Conservation (phyloP, 257 asterid species). For the Hygrophila difformis region DNA sequence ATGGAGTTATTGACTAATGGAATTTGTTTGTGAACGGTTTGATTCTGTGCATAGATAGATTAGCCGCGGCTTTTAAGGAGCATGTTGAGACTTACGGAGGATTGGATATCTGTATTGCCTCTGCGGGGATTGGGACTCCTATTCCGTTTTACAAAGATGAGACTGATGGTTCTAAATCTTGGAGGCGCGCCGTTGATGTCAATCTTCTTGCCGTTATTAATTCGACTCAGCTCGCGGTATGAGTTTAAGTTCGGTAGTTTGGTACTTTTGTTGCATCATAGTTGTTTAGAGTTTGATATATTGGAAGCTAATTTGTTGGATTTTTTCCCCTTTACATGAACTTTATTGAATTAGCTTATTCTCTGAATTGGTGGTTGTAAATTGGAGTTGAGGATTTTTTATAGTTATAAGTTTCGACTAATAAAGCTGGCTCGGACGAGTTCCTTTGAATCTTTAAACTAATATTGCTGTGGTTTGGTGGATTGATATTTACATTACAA, state of each 20-base stretch:
- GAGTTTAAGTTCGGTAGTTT: conserved; percentile 15
- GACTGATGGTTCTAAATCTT: conserved; percentile 66
- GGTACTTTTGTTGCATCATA: background rate
- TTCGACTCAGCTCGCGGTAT: conserved; percentile 72
- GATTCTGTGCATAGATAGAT: conserved; percentile 39
- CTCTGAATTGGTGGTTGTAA: too few relatives aligned
- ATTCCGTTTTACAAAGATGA: conserved; percentile 45
- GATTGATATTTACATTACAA: too few relatives aligned
- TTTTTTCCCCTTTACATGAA: too few relatives aligned
- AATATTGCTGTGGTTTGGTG: too few relatives aligned
- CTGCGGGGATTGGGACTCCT: conserved; percentile 61
- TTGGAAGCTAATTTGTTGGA: too few relatives aligned
- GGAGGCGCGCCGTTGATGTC: conserved; percentile 71
- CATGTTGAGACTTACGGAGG: conserved; percentile 66
- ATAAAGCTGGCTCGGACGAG: too few relatives aligned
- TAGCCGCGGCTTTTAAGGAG: conserved; percentile 58
- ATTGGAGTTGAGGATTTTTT: too few relatives aligned
- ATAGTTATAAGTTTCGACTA: too few relatives aligned
- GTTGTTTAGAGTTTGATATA: conserved; percentile 1
- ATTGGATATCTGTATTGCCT: conserved; percentile 75
- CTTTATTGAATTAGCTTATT: too few relatives aligned
- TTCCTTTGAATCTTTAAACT: too few relatives aligned
- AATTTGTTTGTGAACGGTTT: conserved; percentile 9
- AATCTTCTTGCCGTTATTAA: conserved; percentile 57
- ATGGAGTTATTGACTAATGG: conserved; percentile 8